Evolutionary conservation across 805 yeast species (phyloP).

Genomic region (Candida nanaspora): DNA sequence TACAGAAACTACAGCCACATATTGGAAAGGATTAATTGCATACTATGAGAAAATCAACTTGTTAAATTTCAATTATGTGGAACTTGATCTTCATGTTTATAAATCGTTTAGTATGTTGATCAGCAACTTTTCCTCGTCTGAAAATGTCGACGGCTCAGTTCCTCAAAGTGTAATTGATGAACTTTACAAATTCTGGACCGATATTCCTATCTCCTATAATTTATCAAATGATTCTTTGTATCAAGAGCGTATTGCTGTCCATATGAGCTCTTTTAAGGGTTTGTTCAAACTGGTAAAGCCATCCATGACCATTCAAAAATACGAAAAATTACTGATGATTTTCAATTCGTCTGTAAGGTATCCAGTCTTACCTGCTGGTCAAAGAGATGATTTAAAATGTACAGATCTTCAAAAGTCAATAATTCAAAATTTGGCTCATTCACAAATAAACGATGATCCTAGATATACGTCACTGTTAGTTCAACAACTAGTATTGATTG

Average conservation of each 20-base stretch:
- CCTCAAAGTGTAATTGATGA: conserved; percentile 28
- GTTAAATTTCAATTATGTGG: conserved; percentile 35
- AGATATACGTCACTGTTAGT: conserved; percentile 38
- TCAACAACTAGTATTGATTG: conserved; percentile 46
- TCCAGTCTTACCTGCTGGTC: conserved; percentile 59
- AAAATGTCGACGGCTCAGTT: conserved; percentile 7
- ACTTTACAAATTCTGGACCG: conserved; percentile 46
- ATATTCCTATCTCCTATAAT: conserved; percentile 36
- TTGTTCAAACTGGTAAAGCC: conserved; percentile 33
- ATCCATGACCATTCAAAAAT: conserved; percentile 26
- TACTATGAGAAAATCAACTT: conserved; percentile 39
- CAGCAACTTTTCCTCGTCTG: conserved; percentile 18
- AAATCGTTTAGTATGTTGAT: conserved; percentile 44
- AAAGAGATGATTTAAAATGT: conserved; percentile 46
- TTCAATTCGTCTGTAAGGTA: conserved; percentile 64
- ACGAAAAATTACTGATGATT: conserved; percentile 46
- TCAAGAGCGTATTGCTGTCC: conserved; percentile 54
- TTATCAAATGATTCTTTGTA: conserved; percentile 32
- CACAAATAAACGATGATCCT: conserved; percentile 20
- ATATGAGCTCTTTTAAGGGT: conserved; percentile 45
- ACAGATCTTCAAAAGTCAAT: conserved; percentile 61
- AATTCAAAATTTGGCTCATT: conserved; percentile 36
- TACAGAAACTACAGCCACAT: conserved; percentile 9
- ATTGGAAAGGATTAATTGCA: conserved; percentile 52
- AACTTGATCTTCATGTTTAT: conserved; percentile 49